Conservation (phyloP, 139 green algal genomes). For the Coelastrella sp. region DNA sequence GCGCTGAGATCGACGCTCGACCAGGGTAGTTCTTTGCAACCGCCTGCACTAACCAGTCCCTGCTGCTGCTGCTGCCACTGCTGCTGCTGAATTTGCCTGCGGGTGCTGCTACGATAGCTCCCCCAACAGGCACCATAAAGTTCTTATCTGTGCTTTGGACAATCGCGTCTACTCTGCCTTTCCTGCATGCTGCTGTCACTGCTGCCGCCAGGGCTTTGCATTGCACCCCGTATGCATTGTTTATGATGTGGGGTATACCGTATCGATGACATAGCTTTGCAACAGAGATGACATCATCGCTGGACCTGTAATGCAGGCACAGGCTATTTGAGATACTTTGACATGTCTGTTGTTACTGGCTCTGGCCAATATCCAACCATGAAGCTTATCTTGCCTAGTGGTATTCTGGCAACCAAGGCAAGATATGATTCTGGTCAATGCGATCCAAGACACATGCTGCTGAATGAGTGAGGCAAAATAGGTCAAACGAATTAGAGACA, state of each 20-base stretch:
- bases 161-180: constrained; percentile 92
- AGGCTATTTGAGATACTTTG: no score
- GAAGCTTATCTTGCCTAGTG: no score
- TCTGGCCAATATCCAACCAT: no score
- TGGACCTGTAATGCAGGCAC: constrained; percentile 46
- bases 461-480: background rate
- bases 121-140: constrained; percentile 97
- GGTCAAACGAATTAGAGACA: background rate
- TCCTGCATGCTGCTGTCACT: constrained; percentile 63
- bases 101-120: constrained; percentile 74
- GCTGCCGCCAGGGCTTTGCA: constrained; percentile 27
- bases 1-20: constrained; percentile 78
- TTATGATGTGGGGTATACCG: constrained; percentile 93
- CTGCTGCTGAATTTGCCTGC: constrained; percentile 62
- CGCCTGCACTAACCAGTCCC: constrained; percentile 67
- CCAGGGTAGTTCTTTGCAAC: constrained; percentile 89
- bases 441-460: no score
- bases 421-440: no score
- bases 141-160: constrained; percentile 93
- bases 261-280: constrained; percentile 79
- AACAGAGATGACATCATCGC: constrained; percentile 75
- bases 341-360: no score
- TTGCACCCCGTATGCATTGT: constrained; percentile 99
- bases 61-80: constrained; percentile 64
- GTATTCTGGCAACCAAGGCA: no score